Percentiles rank a stretch among this genome's conserved stretches.
Conservation (phyloP, 345 rosid genomes). For the Cardamine chenopodiifolia region DNA sequence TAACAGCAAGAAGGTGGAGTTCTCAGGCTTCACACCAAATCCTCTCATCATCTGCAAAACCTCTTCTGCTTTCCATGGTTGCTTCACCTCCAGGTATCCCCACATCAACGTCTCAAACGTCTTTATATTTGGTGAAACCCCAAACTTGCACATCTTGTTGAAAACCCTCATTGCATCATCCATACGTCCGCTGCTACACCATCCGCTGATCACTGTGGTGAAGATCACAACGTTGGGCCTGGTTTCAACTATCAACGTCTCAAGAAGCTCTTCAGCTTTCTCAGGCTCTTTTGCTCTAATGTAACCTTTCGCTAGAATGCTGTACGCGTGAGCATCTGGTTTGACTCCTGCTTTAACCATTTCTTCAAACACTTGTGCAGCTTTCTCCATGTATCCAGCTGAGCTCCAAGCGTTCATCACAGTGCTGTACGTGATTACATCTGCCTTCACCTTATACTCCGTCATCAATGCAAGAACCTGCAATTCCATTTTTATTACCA, state of each 20-base stretch:
- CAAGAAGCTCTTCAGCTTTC: constrained; percentile 59
- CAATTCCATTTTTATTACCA: constrained; percentile 25
- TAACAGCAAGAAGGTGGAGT: constrained; percentile 52
- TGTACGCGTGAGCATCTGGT: constrained; percentile 60
- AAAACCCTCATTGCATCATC: constrained; percentile 54
- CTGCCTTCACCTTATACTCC: constrained; percentile 58
- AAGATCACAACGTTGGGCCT: constrained; percentile 59
- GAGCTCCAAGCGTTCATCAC: constrained; percentile 80
- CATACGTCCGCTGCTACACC: constrained; percentile 62
- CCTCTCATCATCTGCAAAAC: constrained; percentile 59
- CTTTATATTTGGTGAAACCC: constrained; percentile 60
- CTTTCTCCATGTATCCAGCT: constrained; percentile 67
- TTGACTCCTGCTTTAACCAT: constrained; percentile 60
- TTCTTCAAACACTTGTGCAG: constrained; percentile 61
- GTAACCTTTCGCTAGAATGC: constrained; percentile 71
- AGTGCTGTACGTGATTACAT: constrained; percentile 65
- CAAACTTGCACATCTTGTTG: constrained; percentile 56
- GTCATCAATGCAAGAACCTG: constrained; percentile 68
- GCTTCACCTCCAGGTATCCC: constrained; percentile 58
- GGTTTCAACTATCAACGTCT: constrained; percentile 45
- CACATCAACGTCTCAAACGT: constrained; percentile 61
- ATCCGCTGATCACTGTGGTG: constrained; percentile 64
- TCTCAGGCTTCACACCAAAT: constrained; percentile 55
- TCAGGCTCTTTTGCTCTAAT: constrained; percentile 57
- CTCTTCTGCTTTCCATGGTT: constrained; percentile 75